phyloP scores from a whole-genome alignment of 1,284 basidiomycete species.

The Pisolithus thermaeus region DNA sequence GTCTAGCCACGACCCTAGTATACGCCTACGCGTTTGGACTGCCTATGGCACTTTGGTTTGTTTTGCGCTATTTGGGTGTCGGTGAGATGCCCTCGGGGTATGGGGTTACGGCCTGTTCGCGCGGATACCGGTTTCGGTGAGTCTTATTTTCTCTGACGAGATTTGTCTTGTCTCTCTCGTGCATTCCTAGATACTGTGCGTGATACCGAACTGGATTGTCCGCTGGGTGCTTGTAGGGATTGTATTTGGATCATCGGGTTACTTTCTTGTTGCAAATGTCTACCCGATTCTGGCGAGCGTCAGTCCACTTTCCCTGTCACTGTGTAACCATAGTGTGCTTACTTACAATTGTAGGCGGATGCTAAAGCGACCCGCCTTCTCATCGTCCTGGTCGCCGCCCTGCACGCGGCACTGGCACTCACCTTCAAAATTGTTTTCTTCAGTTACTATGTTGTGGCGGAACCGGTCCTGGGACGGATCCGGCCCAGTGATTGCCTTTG shows the following conservation, averaged over 20 bases:
- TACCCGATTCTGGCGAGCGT: conserved; percentile 87
- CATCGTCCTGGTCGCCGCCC: conserved; percentile 61
- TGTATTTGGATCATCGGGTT: conserved; percentile 73
- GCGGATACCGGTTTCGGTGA: conserved; percentile 74
- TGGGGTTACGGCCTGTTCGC: conserved; percentile 75
- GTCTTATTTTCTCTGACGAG: conserved; percentile 18
- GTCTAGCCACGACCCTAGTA: conserved; percentile 78
- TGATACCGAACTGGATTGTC: conserved; percentile 72
- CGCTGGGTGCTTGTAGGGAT: conserved; percentile 75
- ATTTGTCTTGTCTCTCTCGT: conserved; percentile 48
- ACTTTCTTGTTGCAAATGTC: conserved; percentile 78
- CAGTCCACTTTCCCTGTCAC: conserved; percentile 27
- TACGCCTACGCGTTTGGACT: conserved; percentile 82
- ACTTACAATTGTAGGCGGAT: conserved; percentile 51
- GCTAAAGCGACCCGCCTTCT: conserved; percentile 78
- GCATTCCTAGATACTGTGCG: conserved; percentile 76
- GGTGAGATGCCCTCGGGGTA: conserved; percentile 69
- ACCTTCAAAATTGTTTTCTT: conserved; percentile 87
- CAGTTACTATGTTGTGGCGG: conserved; percentile 65
- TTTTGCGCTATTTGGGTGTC: conserved; percentile 77
- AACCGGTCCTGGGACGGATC: conserved; percentile 40
- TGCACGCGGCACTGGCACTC: conserved; percentile 74
- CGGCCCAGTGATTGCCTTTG: neutral
- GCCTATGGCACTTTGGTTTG: conserved; percentile 75
- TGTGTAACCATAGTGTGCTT: conserved; percentile 1